Conservation (phyloP, 2,329 filamentous ascomycete species). For the Penicillium sp. region DNA sequence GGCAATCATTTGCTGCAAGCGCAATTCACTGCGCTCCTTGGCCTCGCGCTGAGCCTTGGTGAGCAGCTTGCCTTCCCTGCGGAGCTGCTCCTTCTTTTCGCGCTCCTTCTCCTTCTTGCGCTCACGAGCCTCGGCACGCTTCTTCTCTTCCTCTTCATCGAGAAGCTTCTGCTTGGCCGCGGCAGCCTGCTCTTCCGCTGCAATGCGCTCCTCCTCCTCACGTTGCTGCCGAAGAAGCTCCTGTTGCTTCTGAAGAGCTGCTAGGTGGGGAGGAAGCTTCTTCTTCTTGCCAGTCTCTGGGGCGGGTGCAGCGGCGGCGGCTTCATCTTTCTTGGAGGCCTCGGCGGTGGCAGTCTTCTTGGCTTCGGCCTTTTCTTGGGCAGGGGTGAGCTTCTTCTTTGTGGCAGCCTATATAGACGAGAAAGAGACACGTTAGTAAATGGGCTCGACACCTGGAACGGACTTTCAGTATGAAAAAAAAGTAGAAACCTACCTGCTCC, state of each 20-base stretch:
- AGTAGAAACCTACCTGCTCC: conserved; percentile 69
- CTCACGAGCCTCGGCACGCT: conserved; percentile 48
- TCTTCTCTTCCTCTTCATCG: conserved; percentile 49
- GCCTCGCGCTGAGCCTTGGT: conserved; percentile 52
- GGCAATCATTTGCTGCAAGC: conserved; percentile 52
- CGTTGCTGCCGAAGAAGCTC: conserved; percentile 46
- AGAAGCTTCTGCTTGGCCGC: conserved; percentile 40
- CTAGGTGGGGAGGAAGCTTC: conserved; percentile 68
- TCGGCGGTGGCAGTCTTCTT: conserved; percentile 66
- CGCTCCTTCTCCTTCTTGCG: conserved; percentile 51
- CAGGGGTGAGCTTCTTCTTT: conserved; percentile 67
- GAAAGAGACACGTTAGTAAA: conserved; percentile 10
- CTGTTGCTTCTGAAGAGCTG: conserved; percentile 52
- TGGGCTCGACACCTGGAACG: not conserved
- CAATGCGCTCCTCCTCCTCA: conserved; percentile 46
- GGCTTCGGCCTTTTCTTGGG: conserved; percentile 55
- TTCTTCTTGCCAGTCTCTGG: conserved; percentile 68
- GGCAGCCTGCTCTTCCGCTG: conserved; percentile 42
- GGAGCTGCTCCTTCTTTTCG: conserved; percentile 53
- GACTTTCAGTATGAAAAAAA: not conserved
- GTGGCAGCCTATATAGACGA: conserved; percentile 64
- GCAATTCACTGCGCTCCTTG: conserved; percentile 49
- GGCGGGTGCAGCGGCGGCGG: conserved; percentile 30
- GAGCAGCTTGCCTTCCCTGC: conserved; percentile 50
- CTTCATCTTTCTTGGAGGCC: conserved; percentile 56